Evolutionary conservation across 768 basidiomycete species (phyloP), one percentile per base, ranked within the genome.

Genomic region (Mycena epipterygia): DNA sequence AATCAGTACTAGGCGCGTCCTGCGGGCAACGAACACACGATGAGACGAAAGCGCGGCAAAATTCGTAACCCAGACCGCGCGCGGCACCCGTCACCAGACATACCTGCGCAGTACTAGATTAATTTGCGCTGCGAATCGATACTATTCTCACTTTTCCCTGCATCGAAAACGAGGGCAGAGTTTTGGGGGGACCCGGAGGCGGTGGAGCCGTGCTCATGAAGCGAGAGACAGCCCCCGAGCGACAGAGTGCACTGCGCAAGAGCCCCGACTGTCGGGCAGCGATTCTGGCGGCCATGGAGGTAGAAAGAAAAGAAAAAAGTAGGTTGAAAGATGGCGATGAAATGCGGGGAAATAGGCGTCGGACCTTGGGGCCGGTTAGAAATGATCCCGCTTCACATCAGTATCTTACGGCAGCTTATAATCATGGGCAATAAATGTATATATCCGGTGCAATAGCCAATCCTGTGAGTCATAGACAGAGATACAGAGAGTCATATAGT

Each of bases 21-120:
- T 35, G 16, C 23, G 46, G n/a, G 56, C 49, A 44, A 30, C 70
- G 64, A 35, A 83, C 90, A 75, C 75, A 95, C 94, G 94, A 93
- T 81, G 93, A 91, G 73, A 96, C 76, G 80, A 98, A 96, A 16
- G 96, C 96, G 52, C 91, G 89, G 79, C 95, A 96, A 79, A 98
- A 95, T 80, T 95, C 92, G 73, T 93, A 88, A 9, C 97, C 97
- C 52, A 99, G 84, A 9, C 97, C 97, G 76, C 94, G 88, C 16
- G 96, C 97, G 62, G 92, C 97, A 52, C 97, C 97, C 42, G 97
- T 99, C 58, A 99, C 91, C 75, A 97, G 84, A 82, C 95, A 95
- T 62, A 96, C 95, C 91, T 97, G 76, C 9, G 23, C 42, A n/a
- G n/a, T n/a, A 27, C 35, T 39, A 70, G 32, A 52, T 59, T 21